Evolutionary conservation across 495 filamentous ascomycete genomes (phyloP), one percentile per base, ranked within the genome.

Genomic region (Penicillium dipodomyicola): DNA sequence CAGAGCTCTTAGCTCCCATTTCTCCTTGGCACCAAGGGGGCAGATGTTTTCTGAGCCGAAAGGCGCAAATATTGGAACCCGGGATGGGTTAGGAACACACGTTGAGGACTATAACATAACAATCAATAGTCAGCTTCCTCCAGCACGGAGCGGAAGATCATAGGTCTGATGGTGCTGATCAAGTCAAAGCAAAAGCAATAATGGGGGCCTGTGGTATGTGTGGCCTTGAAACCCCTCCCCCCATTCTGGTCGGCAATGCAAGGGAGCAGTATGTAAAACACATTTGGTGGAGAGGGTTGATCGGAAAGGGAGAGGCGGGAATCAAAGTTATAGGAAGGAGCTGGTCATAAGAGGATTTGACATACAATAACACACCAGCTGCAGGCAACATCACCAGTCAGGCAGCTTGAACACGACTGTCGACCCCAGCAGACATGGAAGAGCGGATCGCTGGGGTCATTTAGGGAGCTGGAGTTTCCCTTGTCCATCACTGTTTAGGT

Each of bases 351-450:
- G 4, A 39, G 15, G 3, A 39, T 17, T n/a, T 40, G 15, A 73
- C 79, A 53, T 73, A 83, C 80, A 60, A 77, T 70, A n/a, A 79
- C 67, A 64, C 80, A 83, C 80, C 80, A 83, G 42, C 80, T 80
- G 68, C 80, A 83, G 25, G 65, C 60, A 12, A 68, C 58, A 52
- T 68, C 63, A 8, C 72, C 69, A 32, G 64, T 47, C 32, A 80
- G 55, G 58, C 77, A 80, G 27, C 61, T 55, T n/a, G 64, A 64
- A 55, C 77, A 80, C 8, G 76, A 76, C 56, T 80, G 77, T 15
- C 72, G 66, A 11, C 74, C 64, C 77, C 77, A 80, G 60, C 77
- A 80, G 25, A 67, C 25, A 32, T 69, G 61, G 48, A 78, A 76
- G 15, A 76, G 64, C 15, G 70, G 63, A 32, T 76, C 72, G 37